Evolutionary conservation across 1,139 yeast genomes (phyloP), one percentile per base, ranked within the genome.

Genomic region (Suhomyces wounanorum): DNA sequence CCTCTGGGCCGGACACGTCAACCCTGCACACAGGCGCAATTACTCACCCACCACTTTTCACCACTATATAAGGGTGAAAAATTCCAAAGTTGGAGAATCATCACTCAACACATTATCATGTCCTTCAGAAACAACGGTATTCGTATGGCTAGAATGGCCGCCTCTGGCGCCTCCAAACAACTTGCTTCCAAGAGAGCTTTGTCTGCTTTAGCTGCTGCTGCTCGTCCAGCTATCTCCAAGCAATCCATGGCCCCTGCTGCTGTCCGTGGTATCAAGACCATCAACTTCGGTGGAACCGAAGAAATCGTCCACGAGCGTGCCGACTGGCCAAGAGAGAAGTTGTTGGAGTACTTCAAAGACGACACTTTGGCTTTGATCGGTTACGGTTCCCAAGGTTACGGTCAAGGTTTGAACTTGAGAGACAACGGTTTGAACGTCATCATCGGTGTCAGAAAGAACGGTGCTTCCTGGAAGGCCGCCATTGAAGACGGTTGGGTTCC

Each of bases 341-440:
- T 94, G 68, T 82, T 87, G 62, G 95, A 91, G 69, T 94, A 91
- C 84, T 94, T 94, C 90, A 92, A 94, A 84, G 81, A 92, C 77
- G 99, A 94, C 75, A 94, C 99, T 58, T 81, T 94, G 70, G 98
- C 99, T 63, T 80, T 94, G 70, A 92, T 94, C 65, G 99, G 99
- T 78, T 94, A 94, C 85, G 99, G 99, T 71, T 94, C 99, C 64
- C 99, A 94, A 82, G 99, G 99, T 79, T 94, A 94, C 83, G 99
- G 99, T 72, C 99, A 94, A 83, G 98, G 97, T 78, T 86, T 94
- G 68, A 94, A 94, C 91, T 80, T 94, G 82, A 89, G 99, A 82
- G 99, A 94, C 83, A 92, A 94, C 69, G 99, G 99, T 75, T 77
- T 94, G 69, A 94, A 94, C 75, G 99, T 94, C 66, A 89, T 94